Base-by-base conservation (phyloP, 345 rosid species). In the Passiflora organensis region DNA sequence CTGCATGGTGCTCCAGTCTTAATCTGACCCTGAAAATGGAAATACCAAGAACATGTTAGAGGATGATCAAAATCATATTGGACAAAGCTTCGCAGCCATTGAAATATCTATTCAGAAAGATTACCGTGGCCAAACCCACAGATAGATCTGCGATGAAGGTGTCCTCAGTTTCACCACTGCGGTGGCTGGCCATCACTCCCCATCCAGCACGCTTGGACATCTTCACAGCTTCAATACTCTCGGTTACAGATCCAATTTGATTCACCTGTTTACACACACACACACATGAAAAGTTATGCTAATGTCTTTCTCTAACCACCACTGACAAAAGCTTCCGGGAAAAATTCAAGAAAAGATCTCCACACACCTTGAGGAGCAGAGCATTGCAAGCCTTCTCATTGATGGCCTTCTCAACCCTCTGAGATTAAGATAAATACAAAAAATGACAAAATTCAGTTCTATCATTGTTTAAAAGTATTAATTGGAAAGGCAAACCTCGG, bases 1-100 rank as follows among this genome's bases (percentile, higher is more conserved):
- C 87, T 75, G 83, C 85, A 81, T 1, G 91, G 86, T 21, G 87
- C 91, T 34, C 91, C 83, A 0, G 83, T 81, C 74, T 81, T 84
- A 49, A 81, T 80, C 58, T 76, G 89, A 17, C 86, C 86, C 84
- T 84, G 80, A 28, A 47, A 41, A 18, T 63, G 24, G 20, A 47
- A 21, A 51, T 32, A 37, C 24, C n/a, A 20, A 47, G 21, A 13
- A 36, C 10, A 24, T 22, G n/a, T 1, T 5, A 36, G 18, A 53
- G 16, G 6, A 0, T 42, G 4, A n/a, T n/a, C n/a, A 42, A 55
- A 42, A 20, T 42, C 48, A 23, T 15, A 20, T 41, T n/a, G 14
- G 15, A 23, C 10, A 42, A 53, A 53, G 15, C 28, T 51, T 24
- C 1, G 6, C 11, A 20, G 32, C 4, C 18, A 12, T 34, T 48